Conservation (phyloP, 2,329 filamentous ascomycete species). For the Fusarium chuoi region DNA sequence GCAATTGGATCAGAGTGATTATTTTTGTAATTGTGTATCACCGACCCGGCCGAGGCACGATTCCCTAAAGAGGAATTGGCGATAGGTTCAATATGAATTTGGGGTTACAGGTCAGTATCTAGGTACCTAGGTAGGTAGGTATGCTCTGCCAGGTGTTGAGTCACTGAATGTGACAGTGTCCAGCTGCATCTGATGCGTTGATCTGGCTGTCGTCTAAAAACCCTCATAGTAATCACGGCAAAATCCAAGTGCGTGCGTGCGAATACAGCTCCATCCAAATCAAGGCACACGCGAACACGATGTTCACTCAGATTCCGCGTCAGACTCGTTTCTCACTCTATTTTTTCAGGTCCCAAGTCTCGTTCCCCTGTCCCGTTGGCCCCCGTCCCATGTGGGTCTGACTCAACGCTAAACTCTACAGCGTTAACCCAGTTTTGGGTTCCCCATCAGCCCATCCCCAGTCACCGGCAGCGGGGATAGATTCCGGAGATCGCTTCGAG, state of each 20-base stretch:
- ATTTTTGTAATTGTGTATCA: conserved; percentile 15
- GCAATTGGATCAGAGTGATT: neutral
- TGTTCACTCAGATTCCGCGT: conserved; percentile 16
- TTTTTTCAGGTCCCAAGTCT: conserved; percentile 25
- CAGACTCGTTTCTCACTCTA: conserved; percentile 16
- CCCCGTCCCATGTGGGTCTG: conserved; percentile 33
- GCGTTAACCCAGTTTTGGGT: conserved; percentile 20
- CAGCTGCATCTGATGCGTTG: neutral
- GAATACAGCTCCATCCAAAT: neutral
- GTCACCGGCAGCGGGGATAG: conserved; percentile 33
- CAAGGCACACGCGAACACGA: conserved; percentile 26
- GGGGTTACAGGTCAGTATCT: neutral
- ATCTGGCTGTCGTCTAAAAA: neutral
- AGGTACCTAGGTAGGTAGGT: neutral
- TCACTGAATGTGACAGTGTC: neutral
- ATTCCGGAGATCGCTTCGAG: conserved; percentile 28
- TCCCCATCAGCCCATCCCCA: conserved; percentile 21
- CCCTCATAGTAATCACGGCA: conserved; percentile 13
- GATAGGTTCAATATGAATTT: conserved; percentile 28
- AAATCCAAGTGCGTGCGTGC: neutral
- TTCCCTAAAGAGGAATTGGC: conserved; percentile 39
- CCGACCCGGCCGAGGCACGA: conserved; percentile 23
- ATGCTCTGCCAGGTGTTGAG: neutral
- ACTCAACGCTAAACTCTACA: conserved; percentile 9
- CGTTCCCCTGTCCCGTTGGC: conserved; percentile 36